Conservation (phyloP, 495 filamentous ascomycete species). For the Penicillium mononematosum region DNA sequence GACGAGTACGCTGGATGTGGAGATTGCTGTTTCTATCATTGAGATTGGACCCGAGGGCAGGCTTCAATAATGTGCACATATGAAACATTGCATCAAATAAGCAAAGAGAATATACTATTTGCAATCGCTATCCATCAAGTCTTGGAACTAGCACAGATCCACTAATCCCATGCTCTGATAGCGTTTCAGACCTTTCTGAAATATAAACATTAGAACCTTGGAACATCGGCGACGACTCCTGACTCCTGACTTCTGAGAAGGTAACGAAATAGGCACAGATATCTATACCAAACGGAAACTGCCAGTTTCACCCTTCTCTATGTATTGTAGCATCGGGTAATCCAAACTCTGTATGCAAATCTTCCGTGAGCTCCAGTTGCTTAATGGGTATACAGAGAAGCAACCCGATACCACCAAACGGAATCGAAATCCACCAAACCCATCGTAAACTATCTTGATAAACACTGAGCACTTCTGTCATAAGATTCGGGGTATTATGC, state of each 20-base stretch:
- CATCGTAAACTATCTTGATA: slow-evolving; percentile 8
- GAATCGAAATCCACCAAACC: slow-evolving; percentile 10
- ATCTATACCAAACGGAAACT: not conserved
- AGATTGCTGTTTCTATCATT: not conserved
- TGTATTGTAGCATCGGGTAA: not conserved
- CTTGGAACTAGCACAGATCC: slow-evolving; percentile 4
- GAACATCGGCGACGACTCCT: not conserved
- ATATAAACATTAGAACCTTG: not conserved
- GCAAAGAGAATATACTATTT: not conserved
- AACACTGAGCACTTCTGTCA: slow-evolving; percentile 8
- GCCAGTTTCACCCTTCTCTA: not conserved
- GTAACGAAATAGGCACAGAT: not conserved
- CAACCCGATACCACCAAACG: slow-evolving; percentile 5
- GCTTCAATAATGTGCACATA: not conserved
- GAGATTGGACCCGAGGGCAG: not conserved
- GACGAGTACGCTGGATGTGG: not conserved
- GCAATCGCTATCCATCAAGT: not conserved
- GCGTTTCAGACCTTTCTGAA: slow-evolving; percentile 13
- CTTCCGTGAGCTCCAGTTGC: slow-evolving; percentile 2
- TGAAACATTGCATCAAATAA: not conserved
- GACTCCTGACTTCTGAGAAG: not conserved
- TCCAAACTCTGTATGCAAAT: slow-evolving; percentile 11
- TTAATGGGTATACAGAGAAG: slow-evolving; percentile 5
- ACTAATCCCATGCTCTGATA: slow-evolving; percentile 21
- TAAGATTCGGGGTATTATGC: not conserved